phyloP scores from a whole-genome alignment of 1,284 basidiomycete genomes.

The Puccinia novopanici region DNA sequence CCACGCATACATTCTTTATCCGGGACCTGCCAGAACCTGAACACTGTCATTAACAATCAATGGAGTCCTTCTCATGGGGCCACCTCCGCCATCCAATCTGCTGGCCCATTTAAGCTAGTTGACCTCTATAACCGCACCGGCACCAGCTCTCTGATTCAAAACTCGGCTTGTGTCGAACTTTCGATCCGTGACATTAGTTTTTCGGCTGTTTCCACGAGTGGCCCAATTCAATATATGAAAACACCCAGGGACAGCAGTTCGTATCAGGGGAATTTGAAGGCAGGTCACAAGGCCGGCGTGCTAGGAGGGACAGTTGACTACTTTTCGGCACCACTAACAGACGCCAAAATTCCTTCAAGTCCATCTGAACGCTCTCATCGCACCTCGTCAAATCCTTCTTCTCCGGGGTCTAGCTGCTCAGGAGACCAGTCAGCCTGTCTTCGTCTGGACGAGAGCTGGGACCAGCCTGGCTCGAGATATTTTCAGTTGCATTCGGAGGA shows the following conservation, averaged over 20 bases:
- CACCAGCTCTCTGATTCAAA: constrained; percentile 2
- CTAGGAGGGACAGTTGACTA: not conserved
- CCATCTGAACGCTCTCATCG: not conserved
- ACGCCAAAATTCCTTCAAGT: not conserved
- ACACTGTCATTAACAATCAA: not conserved
- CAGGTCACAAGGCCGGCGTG: not conserved
- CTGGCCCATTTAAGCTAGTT: not conserved
- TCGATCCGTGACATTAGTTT: not conserved
- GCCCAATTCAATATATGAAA: not conserved
- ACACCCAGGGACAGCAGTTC: not conserved
- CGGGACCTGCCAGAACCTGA: not conserved
- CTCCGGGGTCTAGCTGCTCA: not conserved
- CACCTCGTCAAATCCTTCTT: not conserved
- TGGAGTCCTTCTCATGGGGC: not conserved
- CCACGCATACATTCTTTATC: too few species aligned
- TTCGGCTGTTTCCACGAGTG: not conserved
- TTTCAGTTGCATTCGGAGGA: not conserved
- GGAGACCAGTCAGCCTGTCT: not conserved
- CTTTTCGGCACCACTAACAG: not conserved
- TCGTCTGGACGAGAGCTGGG: not conserved
- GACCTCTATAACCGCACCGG: constrained; percentile 15
- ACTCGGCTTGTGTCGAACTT: not conserved
- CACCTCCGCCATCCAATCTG: not conserved
- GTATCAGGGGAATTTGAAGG: not conserved
- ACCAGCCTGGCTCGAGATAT: constrained; percentile 8